Evolutionary conservation across 1,284 basidiomycete species (phyloP), one percentile per base, ranked within the genome.

Genomic region (Rhodotorula sp.): DNA sequence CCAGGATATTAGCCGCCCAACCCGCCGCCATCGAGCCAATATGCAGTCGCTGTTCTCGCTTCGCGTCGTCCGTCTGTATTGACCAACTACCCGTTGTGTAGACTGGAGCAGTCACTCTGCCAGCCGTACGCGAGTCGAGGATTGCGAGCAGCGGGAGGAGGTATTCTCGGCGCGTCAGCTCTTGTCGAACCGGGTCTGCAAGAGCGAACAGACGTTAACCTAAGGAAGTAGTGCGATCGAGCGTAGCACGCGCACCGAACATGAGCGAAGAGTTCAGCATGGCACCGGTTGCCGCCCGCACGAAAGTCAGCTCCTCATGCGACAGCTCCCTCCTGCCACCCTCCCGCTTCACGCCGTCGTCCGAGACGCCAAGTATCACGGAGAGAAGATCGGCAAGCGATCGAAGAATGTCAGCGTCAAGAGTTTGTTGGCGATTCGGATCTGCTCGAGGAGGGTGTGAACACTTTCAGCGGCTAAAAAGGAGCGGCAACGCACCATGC

Each of bases 191-290:
- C 34, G 89, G 84, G 76, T 90, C 91, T 92, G 22, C n/a, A n/a
- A 27, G 4, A 15, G 15, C 22, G 11, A 0, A 22, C 1, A 24
- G 22, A 2, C 39, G n/a, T 8, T 6, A 52, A n/a, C 44, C 19
- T 30, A 32, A 56, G 62, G 34, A 44, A 36, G 54, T 53, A 44
- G 59, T n/a, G 22, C 44, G 19, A 9, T 1, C 7, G 34, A 32
- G 5, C 39, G 15, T 10, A 46, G 11, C 7, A 24, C 20, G 78
- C 85, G 62, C 72, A 90, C 90, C 88, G 79, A 88, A 91, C 62
- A 87, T 87, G 64, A 93, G 83, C 73, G 88, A 88, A 29, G 88
- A 86, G 77, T 94, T 94, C 59, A 94, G 80, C 36, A 94, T 82
- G 11, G 89, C 88, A 6, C 91, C 92, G 65, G 92, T 85, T 7